A percentile compares a stretch with the other conserved stretches of the same genome.
phyloP scores from a whole-genome alignment of 1,284 basidiomycete genomes.

The Irpex sp. region DNA sequence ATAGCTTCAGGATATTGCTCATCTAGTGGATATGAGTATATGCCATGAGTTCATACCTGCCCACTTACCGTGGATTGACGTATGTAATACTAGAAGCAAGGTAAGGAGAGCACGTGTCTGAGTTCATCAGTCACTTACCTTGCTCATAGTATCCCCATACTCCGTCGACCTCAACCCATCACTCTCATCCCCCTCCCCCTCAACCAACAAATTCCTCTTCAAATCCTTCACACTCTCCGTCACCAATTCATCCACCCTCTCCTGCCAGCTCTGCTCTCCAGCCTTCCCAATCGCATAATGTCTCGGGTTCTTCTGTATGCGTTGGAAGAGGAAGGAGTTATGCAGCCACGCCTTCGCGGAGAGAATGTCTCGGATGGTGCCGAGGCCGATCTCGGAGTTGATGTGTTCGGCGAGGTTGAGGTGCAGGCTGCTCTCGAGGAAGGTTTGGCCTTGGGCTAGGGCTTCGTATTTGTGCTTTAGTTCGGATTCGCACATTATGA shows the following conservation, averaged over 20 bases:
- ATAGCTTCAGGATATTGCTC: conserved; percentile 58
- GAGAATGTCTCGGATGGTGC: conserved; percentile 67
- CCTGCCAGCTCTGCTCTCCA: conserved; percentile 62
- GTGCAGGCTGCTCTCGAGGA: conserved; percentile 85
- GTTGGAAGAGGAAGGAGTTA: conserved; percentile 78
- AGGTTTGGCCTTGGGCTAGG: conserved; percentile 62
- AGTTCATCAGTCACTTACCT: conserved; percentile 37
- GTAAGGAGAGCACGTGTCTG: background rate
- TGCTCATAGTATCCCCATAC: conserved; percentile 83
- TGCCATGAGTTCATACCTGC: no score
- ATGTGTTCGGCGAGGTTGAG: conserved; percentile 83
- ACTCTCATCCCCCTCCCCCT: conserved; percentile 31
- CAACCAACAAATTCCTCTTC: conserved; percentile 56
- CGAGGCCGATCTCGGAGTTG: conserved; percentile 88
- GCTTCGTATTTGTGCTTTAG: conserved; percentile 69
- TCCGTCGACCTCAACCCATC: conserved; percentile 55
- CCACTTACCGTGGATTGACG: conserved; percentile 57
- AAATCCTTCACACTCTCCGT: conserved; percentile 60
- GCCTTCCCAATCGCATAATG: conserved; percentile 69
- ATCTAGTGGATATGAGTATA: conserved; percentile 43
- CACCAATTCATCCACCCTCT: conserved; percentile 69
- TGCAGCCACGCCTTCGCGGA: conserved; percentile 80
- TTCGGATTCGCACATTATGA: conserved; percentile 78
- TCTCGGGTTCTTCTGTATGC: conserved; percentile 78
- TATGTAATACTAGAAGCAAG: conserved; percentile 60